Evolutionary conservation across 371 early-diverging fungal genomes (phyloP), one percentile per base, ranked within the genome.

Genomic region (Rhizopus delemar): DNA sequence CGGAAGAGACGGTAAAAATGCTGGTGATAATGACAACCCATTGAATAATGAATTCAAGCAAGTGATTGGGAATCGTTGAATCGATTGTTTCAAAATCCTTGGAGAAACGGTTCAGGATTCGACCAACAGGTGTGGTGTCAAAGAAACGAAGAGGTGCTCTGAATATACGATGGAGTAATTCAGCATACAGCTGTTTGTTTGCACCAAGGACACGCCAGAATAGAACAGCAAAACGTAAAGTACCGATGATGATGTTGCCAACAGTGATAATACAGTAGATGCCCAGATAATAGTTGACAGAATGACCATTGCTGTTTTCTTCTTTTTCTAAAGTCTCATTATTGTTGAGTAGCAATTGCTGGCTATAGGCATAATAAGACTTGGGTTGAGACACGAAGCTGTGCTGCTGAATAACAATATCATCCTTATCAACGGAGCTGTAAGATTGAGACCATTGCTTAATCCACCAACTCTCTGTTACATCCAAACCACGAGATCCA

Each of bases 71-170:
- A 43, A 81, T 71, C 15, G 66, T 66, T 11, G 75, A 75, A 36
- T 80, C 81, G 53, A 78, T 69, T 0, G 78, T 74, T 39, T 78
- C 77, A 22, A 80, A 78, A 46, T 80, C 81, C 31, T 71, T 71
- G 16, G 71, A 60, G 34, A 92, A 90, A 8, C 94, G 81, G 66
- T 93, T 90, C 51, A 92, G 66, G 50, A 93, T 88, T 35, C 93
- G 75, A 8, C 92, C 93, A 7, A 89, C 54, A 13, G 77, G 77
- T 8, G 77, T 77, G 15, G 70, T 66, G 36, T 74, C 77, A 58
- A 77, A 77, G 64, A 77, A 77, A 4, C 66, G 60, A 59, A 74
- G 65, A 13, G 74, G 74, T 0, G 69, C 63, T 28, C 70, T 68
- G 16, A 77, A 56, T 3, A 74, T 63, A 3, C 53, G 62, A 9